Conservation (phyloP, 352 stramenopile genomes). For the Elongisporangium prolatum region DNA sequence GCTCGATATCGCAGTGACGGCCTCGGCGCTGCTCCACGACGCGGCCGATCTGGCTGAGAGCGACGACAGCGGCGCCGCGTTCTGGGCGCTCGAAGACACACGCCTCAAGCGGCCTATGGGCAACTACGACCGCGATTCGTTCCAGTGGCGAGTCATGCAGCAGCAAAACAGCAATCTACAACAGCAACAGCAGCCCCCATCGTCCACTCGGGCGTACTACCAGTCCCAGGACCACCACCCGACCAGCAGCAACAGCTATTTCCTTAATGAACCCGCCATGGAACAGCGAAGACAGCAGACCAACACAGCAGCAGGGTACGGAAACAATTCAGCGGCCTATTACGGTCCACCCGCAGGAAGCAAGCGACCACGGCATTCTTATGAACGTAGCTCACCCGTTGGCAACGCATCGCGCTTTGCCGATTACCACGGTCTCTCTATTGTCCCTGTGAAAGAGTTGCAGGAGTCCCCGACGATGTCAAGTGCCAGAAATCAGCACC, state of each 20-base stretch:
- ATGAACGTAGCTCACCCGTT: slow-evolving; percentile 14
- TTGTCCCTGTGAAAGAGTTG: neutral
- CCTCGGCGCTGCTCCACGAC: slow-evolving; percentile 12
- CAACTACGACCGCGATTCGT: slow-evolving; percentile 45
- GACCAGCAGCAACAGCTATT: slow-evolving; percentile 11
- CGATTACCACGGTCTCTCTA: neutral
- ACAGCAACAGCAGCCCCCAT: slow-evolving; percentile 11
- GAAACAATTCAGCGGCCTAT: neutral
- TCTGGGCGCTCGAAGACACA: slow-evolving; percentile 1
- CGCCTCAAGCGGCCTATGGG: slow-evolving; percentile 23
- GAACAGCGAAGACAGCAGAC: neutral
- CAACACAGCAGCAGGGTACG: neutral
- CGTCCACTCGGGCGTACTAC: slow-evolving; percentile 4
- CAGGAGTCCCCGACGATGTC: neutral
- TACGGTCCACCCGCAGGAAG: slow-evolving; percentile 9
- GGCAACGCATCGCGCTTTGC: neutral
- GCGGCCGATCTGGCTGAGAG: neutral
- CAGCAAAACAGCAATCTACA: slow-evolving; percentile 19
- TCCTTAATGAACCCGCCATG: neutral
- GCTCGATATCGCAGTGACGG: slow-evolving; percentile 30
- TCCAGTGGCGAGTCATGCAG: slow-evolving; percentile 46
- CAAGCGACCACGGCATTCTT: slow-evolving; percentile 15
- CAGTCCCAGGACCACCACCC: slow-evolving; percentile 4
- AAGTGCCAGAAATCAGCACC: neutral
- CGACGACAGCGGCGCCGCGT: slow-evolving; percentile 5